Evolutionary conservation across 257 asterid species (phyloP), one percentile per base, ranked within the genome.

Genomic region (Jacaranda copaia): DNA sequence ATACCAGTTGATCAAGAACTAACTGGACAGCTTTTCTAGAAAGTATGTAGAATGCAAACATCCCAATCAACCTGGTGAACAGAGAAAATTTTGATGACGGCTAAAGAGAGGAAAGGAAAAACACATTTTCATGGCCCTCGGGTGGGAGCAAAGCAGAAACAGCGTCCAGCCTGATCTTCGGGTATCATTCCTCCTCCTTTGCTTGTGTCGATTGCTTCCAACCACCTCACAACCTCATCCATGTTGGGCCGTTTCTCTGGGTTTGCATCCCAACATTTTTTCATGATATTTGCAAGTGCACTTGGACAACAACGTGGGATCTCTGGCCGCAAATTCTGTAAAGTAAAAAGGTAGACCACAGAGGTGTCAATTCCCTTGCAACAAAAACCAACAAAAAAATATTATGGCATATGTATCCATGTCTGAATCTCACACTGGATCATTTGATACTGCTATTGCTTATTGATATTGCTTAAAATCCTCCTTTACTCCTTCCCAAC

Each of bases 171-270:
- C 61, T 89, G 90, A 73, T 91, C 97, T 65, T 91, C 97, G 3
- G 98, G 94, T 76, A 93, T 86, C 98, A 93, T 93, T 5, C 98
- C 97, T 52, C 98, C 98, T 59, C 98, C 96, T 76, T 88, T 93
- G 89, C 92, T 91, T 8, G 97, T 93, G 78, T 93, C 97, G 40
- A 93, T 77, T 1, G 92, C 96, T 73, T 93, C 97, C 81, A 93
- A 82, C 84, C 88, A 20, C 79, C 79, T 86, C 75, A 90, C 97
- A 1, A 93, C 98, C 75, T 90, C 97, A 45, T 93, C 97, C 98
- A 93, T 93, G 7, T 90, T 92, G 0, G 98, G 98, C 52, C 98
- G 82, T 70, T 90, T 91, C n/a, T 90, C 91, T 0, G 96, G 91
- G 57, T 90, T 91, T 4, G 88, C 89, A 1, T 91, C 97, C 98